Base-by-base conservation (phyloP, 1,139 yeast genomes). In the Zygoascus meyerae region DNA sequence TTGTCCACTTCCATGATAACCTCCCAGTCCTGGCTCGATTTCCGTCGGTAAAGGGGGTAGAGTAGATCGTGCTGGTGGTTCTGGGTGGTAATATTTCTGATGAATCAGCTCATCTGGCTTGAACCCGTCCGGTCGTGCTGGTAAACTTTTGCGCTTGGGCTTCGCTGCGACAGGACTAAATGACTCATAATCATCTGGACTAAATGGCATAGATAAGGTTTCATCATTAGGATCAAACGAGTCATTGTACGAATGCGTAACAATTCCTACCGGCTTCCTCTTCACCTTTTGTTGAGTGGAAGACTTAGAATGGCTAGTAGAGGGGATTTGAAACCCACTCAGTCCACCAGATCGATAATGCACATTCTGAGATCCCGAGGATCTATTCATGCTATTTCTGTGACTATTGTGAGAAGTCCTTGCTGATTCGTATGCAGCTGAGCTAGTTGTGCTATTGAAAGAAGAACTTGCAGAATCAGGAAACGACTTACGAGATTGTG, bases 41-140 rank as follows among this genome's bases (percentile, higher is more conserved):
- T 45, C 49, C 32, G 46, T 40, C 12, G 58, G 48, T 18, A 52
- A 46, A 29, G 52, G 43, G 33, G 59, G 52, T 14, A 52, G 33
- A 17, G 42, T 30, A 18, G 51, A 45, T 12, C 49, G 40, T 5
- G 45, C 43, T 2, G 49, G 52, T 1, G 64, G 64, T 42, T 59
- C 63, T 1, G 63, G 63, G 5, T 64, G 63, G 42, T 57, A 61
- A 0, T 58, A 47, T 1, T 55, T 42, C 6, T 50, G 50, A 30
- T 52, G 55, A 18, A 59, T 54, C 26, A 56, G 40, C 17, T 57
- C 59, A 14, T 52, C 57, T 11, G 40, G 43, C 15, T 21, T 10
- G 11, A 17, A 11, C 15, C 32, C 34, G 31, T 33, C 44, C 16
- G 36, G 43, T 11, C 43, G 32, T 2, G 40, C 29, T 14, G 35